A percentile compares a stretch with the other conserved stretches of the same genome.
These are phyloP conservation scores for Torulaspora pretoriensis DNA, from an alignment of 1,139 yeast genomes.

Conservation along the genomic window DNA sequence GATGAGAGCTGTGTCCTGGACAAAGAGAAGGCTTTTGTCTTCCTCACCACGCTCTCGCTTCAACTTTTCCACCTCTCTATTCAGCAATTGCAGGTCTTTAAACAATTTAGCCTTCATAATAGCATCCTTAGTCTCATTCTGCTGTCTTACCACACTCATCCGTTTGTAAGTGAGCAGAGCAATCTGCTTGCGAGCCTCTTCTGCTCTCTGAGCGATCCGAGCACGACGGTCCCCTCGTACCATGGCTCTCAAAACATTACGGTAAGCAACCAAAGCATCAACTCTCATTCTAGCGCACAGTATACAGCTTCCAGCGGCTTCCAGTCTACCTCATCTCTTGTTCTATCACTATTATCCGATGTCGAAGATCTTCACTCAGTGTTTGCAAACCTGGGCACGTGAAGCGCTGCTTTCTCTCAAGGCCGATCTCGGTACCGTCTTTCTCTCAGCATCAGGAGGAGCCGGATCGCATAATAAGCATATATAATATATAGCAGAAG, in stretches of 20 bases:
- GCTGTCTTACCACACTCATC: conserved; percentile 43
- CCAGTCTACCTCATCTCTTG: too few species aligned
- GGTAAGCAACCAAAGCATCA: conserved; percentile 20
- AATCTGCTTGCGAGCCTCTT: conserved; percentile 47
- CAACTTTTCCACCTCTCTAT: conserved; percentile 28
- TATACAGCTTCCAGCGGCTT: too few species aligned
- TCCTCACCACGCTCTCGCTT: conserved; percentile 18
- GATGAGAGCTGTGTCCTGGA: conserved; percentile 15
- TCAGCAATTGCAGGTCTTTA: conserved; percentile 35
- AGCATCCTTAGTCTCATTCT: conserved; percentile 32
- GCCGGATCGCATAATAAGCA: not conserved
- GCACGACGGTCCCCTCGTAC: conserved; percentile 44
- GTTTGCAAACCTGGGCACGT: too few species aligned
- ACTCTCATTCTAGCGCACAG: not conserved
- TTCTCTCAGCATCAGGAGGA: not conserved
- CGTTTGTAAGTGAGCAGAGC: conserved; percentile 54
- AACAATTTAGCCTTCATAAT: conserved; percentile 36
- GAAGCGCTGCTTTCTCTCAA: not conserved
- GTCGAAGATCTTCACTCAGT: too few species aligned
- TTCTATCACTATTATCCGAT: too few species aligned
- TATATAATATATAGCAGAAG: not conserved
- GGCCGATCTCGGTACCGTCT: conserved; percentile 3
- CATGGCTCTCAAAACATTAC: conserved; percentile 43
- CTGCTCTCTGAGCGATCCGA: conserved; percentile 43
- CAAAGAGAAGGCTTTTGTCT: conserved; percentile 21